phyloP scores from a whole-genome alignment of 2,329 filamentous ascomycete genomes.

The Colletotrichum sp. region DNA sequence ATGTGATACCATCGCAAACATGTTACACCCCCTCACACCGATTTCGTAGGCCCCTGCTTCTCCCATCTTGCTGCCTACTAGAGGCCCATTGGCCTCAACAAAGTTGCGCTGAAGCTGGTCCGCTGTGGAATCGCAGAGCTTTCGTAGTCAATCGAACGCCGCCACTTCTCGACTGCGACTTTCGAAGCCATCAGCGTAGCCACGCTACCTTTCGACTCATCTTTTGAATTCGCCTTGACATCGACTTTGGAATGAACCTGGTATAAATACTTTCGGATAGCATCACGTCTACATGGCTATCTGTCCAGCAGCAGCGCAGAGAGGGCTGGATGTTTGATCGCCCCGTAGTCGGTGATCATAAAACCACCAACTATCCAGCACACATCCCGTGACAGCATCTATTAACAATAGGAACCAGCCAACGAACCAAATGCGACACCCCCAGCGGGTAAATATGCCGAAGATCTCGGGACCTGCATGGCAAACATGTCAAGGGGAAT shows the following conservation, averaged over 20 bases:
- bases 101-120: background rate
- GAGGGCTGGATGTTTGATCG: background rate
- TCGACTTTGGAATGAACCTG: background rate
- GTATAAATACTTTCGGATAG: background rate
- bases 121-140: background rate
- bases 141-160: background rate
- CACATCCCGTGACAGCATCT: background rate
- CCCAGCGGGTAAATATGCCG: background rate
- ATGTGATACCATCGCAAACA: background rate
- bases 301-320: background rate
- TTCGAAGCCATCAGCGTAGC: background rate
- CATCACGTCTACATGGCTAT: background rate
- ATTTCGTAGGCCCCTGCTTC: background rate
- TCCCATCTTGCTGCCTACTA: no score
- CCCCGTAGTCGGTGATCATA: background rate
- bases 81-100: background rate
- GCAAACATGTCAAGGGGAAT: background rate
- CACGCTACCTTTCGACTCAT: background rate
- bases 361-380: background rate
- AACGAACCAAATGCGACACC: background rate
- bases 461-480: fast-evolving
- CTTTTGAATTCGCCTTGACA: background rate
- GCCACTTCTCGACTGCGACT: background rate
- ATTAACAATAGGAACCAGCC: fast-evolving
- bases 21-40: background rate